These are phyloP conservation scores for Phytophthora ohioensis DNA, from an alignment of 352 stramenopile species.

Conservation along the genomic window DNA sequence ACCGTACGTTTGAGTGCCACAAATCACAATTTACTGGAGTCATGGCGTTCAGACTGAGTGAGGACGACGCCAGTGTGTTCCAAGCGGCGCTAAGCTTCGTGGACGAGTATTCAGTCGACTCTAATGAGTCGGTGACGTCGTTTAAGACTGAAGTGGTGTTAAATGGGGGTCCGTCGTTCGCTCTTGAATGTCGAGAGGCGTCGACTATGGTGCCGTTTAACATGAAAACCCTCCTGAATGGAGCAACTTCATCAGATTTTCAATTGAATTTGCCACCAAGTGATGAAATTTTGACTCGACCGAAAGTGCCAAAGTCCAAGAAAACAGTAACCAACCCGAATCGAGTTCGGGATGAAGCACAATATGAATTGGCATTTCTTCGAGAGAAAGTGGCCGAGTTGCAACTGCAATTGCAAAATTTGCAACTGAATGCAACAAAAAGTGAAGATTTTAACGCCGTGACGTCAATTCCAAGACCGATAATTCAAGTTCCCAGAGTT, in stretches of 20 bases:
- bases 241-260: neutral
- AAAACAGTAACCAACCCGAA: slow-evolving; percentile 37
- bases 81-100: slow-evolving; percentile 38
- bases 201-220: slow-evolving; percentile 30
- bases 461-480: neutral
- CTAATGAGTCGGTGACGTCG: neutral
- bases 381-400: slow-evolving; percentile 68
- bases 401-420: slow-evolving; percentile 55
- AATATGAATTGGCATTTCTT: slow-evolving; percentile 74
- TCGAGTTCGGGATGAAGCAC: slow-evolving; percentile 43
- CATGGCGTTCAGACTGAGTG: slow-evolving; percentile 33
- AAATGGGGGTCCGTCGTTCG: slow-evolving; percentile 25
- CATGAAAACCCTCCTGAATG: slow-evolving; percentile 12
- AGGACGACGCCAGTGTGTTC: slow-evolving; percentile 30
- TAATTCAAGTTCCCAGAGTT: slow-evolving; percentile 16
- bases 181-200: slow-evolving; percentile 18
- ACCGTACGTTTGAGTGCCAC: slow-evolving; percentile 1
- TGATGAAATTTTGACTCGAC: slow-evolving; percentile 3
- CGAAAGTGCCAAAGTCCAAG: slow-evolving; percentile 20
- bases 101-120: slow-evolving; percentile 20
- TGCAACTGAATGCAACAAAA: slow-evolving; percentile 27
- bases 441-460: slow-evolving; percentile 5
- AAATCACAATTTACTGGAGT: neutral
- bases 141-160: slow-evolving; percentile 13
- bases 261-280: slow-evolving; percentile 14